Evolutionary conservation across 1,139 yeast genomes (phyloP).

Genomic region (Yamadazyma trypodendri): DNA sequence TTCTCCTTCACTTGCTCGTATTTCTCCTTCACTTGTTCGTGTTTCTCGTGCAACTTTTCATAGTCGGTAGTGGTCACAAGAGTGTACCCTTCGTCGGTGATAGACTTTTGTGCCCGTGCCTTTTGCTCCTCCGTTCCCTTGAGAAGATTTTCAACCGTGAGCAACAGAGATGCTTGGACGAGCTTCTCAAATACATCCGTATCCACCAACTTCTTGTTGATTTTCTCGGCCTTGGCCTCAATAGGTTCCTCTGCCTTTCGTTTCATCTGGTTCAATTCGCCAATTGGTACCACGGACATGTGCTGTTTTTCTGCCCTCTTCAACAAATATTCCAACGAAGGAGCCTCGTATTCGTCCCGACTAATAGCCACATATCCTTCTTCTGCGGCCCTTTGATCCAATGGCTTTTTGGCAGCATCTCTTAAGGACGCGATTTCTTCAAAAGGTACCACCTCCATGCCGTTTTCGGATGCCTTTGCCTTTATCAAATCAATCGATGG

Average conservation of each 20-base stretch:
- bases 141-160: conserved; percentile 8
- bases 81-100: conserved; percentile 6
- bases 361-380: conserved; percentile 28
- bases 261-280: conserved; percentile 16
- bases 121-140: conserved; percentile 8
- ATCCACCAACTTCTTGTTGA: conserved; percentile 8
- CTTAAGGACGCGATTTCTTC: conserved; percentile 25
- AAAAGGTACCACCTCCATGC: conserved; percentile 26
- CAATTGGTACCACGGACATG: conserved; percentile 19
- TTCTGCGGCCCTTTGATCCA: conserved; percentile 21
- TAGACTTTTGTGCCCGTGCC: not conserved
- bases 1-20: too few relatives aligned
- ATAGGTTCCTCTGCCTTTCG: conserved; percentile 17
- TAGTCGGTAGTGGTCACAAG: conserved; percentile 7
- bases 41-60: conserved; percentile 9
- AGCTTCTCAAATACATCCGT: conserved; percentile 7
- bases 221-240: conserved; percentile 20
- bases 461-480: conserved; percentile 27
- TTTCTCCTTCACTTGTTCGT: too few relatives aligned
- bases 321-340: conserved; percentile 23
- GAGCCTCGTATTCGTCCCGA: conserved; percentile 21
- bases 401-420: conserved; percentile 15
- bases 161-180: conserved; percentile 1
- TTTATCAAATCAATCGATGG: conserved; percentile 35
- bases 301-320: conserved; percentile 18